Base-by-base conservation (phyloP, 352 stramenopile species). In the Pilasporangium apinafurcum region DNA sequence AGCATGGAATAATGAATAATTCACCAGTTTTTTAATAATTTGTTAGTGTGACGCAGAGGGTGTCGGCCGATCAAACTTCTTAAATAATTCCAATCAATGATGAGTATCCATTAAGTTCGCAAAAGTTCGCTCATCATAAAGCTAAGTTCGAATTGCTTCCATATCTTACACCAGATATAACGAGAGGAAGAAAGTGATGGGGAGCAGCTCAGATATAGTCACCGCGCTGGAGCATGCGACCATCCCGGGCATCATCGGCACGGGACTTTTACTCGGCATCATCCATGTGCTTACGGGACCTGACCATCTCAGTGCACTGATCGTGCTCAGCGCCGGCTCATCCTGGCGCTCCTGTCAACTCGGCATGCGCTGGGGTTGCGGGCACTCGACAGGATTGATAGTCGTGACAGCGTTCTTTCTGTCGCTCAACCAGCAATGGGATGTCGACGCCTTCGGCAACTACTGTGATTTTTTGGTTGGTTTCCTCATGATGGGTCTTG, bases 281-380 rank as follows among this genome's bases (percentile, higher is more conserved):
- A 55, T 79, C 33, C 68, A 82, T 25, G 68, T 82, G 32, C 49
- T 82, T 5, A 82, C 68, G 1, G 68, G 67, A 0, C 86, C 86
- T 3, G 85, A 96, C 54, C 86, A 96, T 57, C 63, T 96, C 17
- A 86, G 73, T 25, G 84, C 85, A 16, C 61, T 96, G 9, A 87
- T 86, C 27, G 92, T 90, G 37, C 61, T 95, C 4, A 89, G 66
- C 45, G 77, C 80, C 1, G 75, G 68, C 1, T 80, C 66, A 0
- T 89, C 70, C 30, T 83, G 63, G 53, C 66, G 65, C 20, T 83
- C 80, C 20, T 93, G 87, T 41, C 67, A 74, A 24, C 58, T 95
- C 7, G 84, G 84, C 14, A 70, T 96, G 50, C 76, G 79, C 57
- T 96, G 85, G 87, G 87, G 87, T n/a, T 68, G 87, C 34, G 85